Evolutionary conservation across 2,329 filamentous ascomycete species (phyloP), one percentile per base, ranked within the genome.

Genomic region (Colletotrichum theobromicola): DNA sequence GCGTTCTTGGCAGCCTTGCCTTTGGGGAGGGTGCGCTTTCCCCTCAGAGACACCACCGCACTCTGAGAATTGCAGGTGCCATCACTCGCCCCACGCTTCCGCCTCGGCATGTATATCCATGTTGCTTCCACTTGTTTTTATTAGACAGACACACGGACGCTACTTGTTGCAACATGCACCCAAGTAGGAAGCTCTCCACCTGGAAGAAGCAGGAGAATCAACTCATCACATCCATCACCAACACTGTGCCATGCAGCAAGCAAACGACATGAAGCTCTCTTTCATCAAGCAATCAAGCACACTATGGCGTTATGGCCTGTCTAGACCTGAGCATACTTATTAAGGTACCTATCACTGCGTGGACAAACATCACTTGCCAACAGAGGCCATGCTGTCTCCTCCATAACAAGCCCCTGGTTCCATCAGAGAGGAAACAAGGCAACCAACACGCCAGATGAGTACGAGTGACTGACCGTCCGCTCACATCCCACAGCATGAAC

Each of bases 1-100:
- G 72, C 72, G 58, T 70, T 55, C 68, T 64, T 58, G 63, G 72
- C 46, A 75, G 72, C 72, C 72, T 75, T 67, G 68, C 42, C 46
- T 55, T n/a, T n/a, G n/a, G n/a, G n/a, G n/a, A n/a, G n/a, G n/a
- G n/a, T n/a, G n/a, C n/a, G n/a, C n/a, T n/a, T n/a, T n/a, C n/a
- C n/a, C n/a, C n/a, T n/a, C n/a, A n/a, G n/a, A n/a, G n/a, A n/a
- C n/a, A n/a, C n/a, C n/a, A n/a, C n/a, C n/a, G n/a, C n/a, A n/a
- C n/a, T n/a, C n/a, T n/a, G n/a, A n/a, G n/a, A n/a, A n/a, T n/a
- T n/a, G n/a, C n/a, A n/a, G n/a, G n/a, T n/a, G n/a, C 30, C 57
- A 10, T 60, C 57, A 60, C 46, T 21, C 34, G 58, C 32, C 10
- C 70, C 57, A 67, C n/a, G n/a, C 42, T 50, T 46, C n/a, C 42